Percentiles rank a stretch among this genome's conserved stretches.
Evolutionary conservation across 2,329 filamentous ascomycete species (phyloP).

Genomic region (Periconia digitata): DNA sequence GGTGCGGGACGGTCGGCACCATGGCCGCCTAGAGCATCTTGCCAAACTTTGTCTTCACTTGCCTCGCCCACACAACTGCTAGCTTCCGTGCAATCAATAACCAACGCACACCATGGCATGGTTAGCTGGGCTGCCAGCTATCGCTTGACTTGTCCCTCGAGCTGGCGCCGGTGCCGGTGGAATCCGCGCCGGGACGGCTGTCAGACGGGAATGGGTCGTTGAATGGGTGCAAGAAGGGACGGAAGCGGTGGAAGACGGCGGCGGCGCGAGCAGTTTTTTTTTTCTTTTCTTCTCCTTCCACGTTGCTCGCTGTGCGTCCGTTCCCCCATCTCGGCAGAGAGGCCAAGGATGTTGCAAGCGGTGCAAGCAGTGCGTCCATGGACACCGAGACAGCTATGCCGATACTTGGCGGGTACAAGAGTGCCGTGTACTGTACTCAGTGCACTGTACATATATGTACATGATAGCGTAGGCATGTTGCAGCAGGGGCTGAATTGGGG

Average conservation of each 20-base stretch:
- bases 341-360: too few species aligned
- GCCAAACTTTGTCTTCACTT: slow-evolving; percentile 14
- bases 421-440: too few species aligned
- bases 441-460: too few species aligned
- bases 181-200: slow-evolving; percentile 18
- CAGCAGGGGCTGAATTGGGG: background rate
- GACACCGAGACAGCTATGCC: too few species aligned
- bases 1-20: slow-evolving; percentile 32
- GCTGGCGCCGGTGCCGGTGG: slow-evolving; percentile 21
- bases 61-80: slow-evolving; percentile 8
- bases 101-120: slow-evolving; percentile 18
- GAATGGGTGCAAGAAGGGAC: slow-evolving; percentile 5
- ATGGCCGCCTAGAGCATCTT: slow-evolving; percentile 15
- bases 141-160: slow-evolving; percentile 5
- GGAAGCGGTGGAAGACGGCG: slow-evolving; percentile 9
- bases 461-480: background rate
- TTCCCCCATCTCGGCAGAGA: too few species aligned
- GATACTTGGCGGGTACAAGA: too few species aligned
- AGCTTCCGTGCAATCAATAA: slow-evolving; percentile 23
- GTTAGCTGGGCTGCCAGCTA: background rate
- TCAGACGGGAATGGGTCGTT: slow-evolving; percentile 31
- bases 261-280: slow-evolving; percentile 11
- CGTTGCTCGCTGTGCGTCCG: too few species aligned
- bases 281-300: too few species aligned
- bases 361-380: too few species aligned